These are phyloP conservation scores for Psilocybe mexicana DNA, from an alignment of 1,284 basidiomycete species.

Conservation along the genomic window DNA sequence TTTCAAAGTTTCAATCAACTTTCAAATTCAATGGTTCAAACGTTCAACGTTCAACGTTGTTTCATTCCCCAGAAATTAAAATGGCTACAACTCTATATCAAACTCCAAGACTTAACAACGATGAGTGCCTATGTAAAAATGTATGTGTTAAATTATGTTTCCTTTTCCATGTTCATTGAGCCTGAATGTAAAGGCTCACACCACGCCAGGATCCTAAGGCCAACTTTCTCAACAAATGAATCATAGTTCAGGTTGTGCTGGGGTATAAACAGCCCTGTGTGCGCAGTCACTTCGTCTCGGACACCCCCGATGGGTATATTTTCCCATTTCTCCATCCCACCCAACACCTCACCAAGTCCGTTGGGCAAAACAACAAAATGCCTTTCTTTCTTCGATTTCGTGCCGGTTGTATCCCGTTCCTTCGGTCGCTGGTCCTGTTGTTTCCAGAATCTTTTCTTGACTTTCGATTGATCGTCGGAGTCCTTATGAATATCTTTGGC, in stretches of 20 bases:
- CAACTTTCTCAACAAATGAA: slow-evolving; percentile 45
- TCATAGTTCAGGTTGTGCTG: slow-evolving; percentile 51
- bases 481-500: slow-evolving; percentile 7
- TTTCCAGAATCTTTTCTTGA: slow-evolving; percentile 8
- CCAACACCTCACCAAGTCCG: slow-evolving; percentile 39
- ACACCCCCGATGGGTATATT: slow-evolving; percentile 47
- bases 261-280: slow-evolving; percentile 55
- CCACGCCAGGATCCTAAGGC: slow-evolving; percentile 43
- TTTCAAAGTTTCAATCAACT: no score
- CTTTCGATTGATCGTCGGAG: neutral
- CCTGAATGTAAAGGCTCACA: slow-evolving; percentile 28
- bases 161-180: neutral
- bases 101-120: no score
- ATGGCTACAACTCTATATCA: no score
- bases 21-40: no score
- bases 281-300: slow-evolving; percentile 55
- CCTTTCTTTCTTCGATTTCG: slow-evolving; percentile 30
- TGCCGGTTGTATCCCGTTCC: slow-evolving; percentile 14
- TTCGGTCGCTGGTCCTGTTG: slow-evolving; percentile 11
- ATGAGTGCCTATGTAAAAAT: no score
- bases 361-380: slow-evolving; percentile 55
- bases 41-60: no score
- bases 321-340: slow-evolving; percentile 50
- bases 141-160: no score
- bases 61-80: no score